phyloP scores from a whole-genome alignment of 495 filamentous ascomycete genomes.

The Aspergillus egyptiacus region DNA sequence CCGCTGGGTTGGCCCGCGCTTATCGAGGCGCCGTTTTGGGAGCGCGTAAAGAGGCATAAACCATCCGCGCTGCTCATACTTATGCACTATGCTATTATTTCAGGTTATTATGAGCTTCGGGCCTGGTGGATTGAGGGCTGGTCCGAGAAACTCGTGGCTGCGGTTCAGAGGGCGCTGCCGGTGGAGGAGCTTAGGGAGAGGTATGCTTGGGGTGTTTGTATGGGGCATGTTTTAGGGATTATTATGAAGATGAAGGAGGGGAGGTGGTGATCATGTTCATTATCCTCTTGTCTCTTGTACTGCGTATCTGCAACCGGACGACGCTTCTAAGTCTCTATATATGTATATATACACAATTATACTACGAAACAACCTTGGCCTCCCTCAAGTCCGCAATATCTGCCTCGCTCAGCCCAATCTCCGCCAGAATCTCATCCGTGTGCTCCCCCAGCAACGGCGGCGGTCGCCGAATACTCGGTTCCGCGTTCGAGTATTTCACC shows the following conservation, averaged over 20 bases:
- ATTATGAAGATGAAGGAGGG: constrained; percentile 45
- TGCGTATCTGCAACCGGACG: too few species aligned
- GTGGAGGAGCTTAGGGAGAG: constrained; percentile 52
- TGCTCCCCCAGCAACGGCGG: constrained; percentile 92
- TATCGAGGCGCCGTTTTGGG: not conserved
- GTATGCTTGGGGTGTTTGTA: constrained; percentile 44
- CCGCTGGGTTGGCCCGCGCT: not conserved
- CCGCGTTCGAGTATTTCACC: constrained; percentile 84
- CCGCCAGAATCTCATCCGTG: constrained; percentile 74
- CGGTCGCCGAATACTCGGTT: constrained; percentile 64
- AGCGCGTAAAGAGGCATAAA: not conserved
- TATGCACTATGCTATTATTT: not conserved
- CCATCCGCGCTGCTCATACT: not conserved
- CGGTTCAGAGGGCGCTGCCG: constrained; percentile 41
- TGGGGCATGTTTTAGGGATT: constrained; percentile 44
- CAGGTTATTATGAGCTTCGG: not conserved
- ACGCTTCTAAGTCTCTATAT: too few species aligned
- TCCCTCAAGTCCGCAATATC: constrained; percentile 59
- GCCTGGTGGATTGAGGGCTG: not conserved
- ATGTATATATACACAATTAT: too few species aligned
- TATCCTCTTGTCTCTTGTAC: too few species aligned
- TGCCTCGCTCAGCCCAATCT: constrained; percentile 52
- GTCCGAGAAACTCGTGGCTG: not conserved
- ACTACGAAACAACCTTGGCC: constrained; percentile 61
- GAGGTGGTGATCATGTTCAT: too few species aligned